Evolutionary conservation across 176 grass and related monocot species (phyloP).

Genomic region (Aegilops tauschii): DNA sequence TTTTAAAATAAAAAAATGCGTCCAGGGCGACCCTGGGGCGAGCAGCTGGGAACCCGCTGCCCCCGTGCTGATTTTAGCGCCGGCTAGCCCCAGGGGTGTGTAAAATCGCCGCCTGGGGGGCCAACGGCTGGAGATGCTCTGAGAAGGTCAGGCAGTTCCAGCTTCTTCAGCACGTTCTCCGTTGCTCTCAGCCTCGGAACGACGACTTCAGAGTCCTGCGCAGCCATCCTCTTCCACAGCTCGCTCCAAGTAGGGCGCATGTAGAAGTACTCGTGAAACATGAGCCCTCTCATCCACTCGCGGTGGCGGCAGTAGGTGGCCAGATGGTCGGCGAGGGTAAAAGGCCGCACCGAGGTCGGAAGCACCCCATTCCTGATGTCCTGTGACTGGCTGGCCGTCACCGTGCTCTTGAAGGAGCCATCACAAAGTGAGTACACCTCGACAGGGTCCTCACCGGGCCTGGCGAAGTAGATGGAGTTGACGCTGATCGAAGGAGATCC

Average conservation of each 20-base stretch:
- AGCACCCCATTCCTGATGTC: not conserved
- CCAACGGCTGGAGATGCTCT: no score
- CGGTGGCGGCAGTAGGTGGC: not conserved
- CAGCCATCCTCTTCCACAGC: not conserved
- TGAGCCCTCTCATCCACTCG: conserved; percentile 1
- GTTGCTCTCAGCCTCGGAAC: not conserved
- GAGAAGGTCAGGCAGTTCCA: not conserved
- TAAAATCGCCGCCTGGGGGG: no score
- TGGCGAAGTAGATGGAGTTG: not conserved
- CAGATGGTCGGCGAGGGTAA: not conserved
- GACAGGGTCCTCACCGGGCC: not conserved
- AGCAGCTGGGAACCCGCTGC: no score
- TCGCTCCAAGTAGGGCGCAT: not conserved
- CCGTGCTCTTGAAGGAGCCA: not conserved
- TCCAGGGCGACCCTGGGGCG: no score
- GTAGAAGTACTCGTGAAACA: not conserved
- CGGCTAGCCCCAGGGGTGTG: no score
- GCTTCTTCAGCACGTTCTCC: not conserved
- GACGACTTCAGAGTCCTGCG: not conserved
- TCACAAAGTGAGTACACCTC: not conserved
- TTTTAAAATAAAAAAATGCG: no score
- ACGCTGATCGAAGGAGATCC: not conserved
- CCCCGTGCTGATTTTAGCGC: no score
- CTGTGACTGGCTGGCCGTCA: not conserved
- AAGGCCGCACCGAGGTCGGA: not conserved